Conservation (phyloP, 768 basidiomycete genomes). For the Xerocomus spinulosus region DNA sequence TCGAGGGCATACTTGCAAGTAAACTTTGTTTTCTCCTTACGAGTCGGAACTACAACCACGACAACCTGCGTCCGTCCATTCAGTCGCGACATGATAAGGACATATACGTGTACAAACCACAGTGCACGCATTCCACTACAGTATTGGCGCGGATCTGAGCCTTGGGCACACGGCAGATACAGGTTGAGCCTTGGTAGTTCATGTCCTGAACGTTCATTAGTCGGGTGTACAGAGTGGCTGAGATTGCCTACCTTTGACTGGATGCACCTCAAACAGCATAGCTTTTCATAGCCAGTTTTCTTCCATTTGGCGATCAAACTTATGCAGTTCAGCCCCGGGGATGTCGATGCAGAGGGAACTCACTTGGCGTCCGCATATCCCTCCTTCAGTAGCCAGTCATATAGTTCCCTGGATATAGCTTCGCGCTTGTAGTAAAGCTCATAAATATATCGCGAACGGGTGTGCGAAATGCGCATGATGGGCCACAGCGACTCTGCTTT, state of each 20-base stretch:
- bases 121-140: constrained; percentile 94
- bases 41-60: constrained; percentile 91
- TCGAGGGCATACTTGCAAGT: background rate
- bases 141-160: constrained; percentile 86
- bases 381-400: constrained; percentile 97
- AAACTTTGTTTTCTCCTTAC: constrained; percentile 26
- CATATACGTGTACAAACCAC: constrained; percentile 57
- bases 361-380: constrained; percentile 96
- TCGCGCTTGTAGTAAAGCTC: constrained; percentile 99
- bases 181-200: constrained; percentile 99
- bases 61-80: constrained; percentile 52
- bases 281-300: constrained; percentile 96
- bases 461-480: constrained; percentile 97
- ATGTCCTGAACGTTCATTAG: constrained; percentile 63
- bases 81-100: constrained; percentile 5
- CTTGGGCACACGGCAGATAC: constrained; percentile 96
- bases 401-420: constrained; percentile 86
- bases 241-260: constrained; percentile 66
- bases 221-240: constrained; percentile 1
- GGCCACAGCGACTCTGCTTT: constrained; percentile 93
- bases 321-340: constrained; percentile 6
- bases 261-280: constrained; percentile 95
- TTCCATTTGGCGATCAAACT: constrained; percentile 99
- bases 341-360: constrained; percentile 30
- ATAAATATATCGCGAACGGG: constrained; percentile 94